Evolutionary conservation across 1,139 yeast species (phyloP).

Genomic region (Pneumocystis jirovecii): DNA sequence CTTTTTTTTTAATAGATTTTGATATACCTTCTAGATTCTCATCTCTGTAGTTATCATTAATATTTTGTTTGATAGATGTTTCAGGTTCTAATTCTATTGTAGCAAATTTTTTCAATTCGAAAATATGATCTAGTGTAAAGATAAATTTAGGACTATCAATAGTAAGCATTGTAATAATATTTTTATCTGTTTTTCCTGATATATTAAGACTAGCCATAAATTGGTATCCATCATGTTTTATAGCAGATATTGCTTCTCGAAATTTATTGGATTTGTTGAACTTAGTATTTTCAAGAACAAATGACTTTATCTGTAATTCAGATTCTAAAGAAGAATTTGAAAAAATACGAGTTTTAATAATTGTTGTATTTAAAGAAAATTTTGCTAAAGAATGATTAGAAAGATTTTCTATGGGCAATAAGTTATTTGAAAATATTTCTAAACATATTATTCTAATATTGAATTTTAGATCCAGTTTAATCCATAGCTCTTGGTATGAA

Average conservation of each 20-base stretch:
- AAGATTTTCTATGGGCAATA: constrained; percentile 22
- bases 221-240: constrained; percentile 50
- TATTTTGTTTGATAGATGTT: not conserved
- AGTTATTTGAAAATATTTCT: constrained; percentile 48
- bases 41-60: constrained; percentile 9
- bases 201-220: constrained; percentile 41
- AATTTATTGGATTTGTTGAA: constrained; percentile 48
- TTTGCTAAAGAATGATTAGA: constrained; percentile 39
- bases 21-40: constrained; percentile 3
- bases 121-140: constrained; percentile 69
- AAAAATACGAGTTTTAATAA: constrained; percentile 35
- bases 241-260: constrained; percentile 64
- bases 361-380: constrained; percentile 48
- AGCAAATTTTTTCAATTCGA: constrained; percentile 58
- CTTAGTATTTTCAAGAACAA: constrained; percentile 66
- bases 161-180: constrained; percentile 43
- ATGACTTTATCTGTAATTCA: constrained; percentile 51
- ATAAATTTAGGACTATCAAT: constrained; percentile 71
- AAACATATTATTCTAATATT: constrained; percentile 49
- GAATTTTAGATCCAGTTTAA: constrained; percentile 37
- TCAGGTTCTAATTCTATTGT: not conserved
- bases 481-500: not conserved
- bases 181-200: constrained; percentile 31
- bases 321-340: constrained; percentile 45
- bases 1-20: constrained; percentile 12